Base-by-base conservation (phyloP, 345 rosid species). In the Noccaea bulbosa region DNA sequence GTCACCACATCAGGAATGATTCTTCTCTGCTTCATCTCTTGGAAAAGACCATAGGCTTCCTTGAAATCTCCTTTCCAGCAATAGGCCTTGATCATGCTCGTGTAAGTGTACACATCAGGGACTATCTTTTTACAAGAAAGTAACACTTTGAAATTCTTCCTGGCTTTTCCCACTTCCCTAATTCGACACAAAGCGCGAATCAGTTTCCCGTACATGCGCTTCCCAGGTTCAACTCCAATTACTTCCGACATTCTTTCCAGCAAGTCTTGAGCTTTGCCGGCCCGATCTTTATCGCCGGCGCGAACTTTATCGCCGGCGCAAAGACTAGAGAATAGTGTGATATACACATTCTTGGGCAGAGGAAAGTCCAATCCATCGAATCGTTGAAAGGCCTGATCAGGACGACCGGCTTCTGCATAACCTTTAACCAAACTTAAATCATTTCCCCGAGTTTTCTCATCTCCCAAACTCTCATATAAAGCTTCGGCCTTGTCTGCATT, bases 401-500 rank as follows among this genome's bases (percentile, higher is more conserved):
- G 54, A 58, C 33, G 65, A 61, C 80, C 62, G 39, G 86, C 84
- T 77, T 79, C 77, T 52, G 84, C 75, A 50, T 82, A 90, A 53
- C 91, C 89, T 66, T 71, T 80, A 7, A 92, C 52, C 72, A 90
- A 51, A 75, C 85, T 81, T 60, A 64, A 75, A 71, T 72, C 77
- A 58, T 72, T 80, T 62, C 82, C 82, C 39, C 4, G 1, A 62
- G 74, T 66, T 67, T 78, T 74, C 16, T 73, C 77, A 12, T 76
- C 78, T 33, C 65, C 59, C 69, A 88, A 65, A 27, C 75, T 76
- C 63, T 12, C 39, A 54, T 88, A 35, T 58, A 90, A 87, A 10
- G 63, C 75, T 76, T 84, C 86, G 37, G 97, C 93, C 53, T 82
- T 79, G 58, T 78, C 66, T 70, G 84, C 70, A 61, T 84, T 85